Percentiles rank a stretch among this genome's conserved stretches.
Conservation (phyloP, 768 basidiomycete genomes). For the Dictyophora rubrovolvata region DNA sequence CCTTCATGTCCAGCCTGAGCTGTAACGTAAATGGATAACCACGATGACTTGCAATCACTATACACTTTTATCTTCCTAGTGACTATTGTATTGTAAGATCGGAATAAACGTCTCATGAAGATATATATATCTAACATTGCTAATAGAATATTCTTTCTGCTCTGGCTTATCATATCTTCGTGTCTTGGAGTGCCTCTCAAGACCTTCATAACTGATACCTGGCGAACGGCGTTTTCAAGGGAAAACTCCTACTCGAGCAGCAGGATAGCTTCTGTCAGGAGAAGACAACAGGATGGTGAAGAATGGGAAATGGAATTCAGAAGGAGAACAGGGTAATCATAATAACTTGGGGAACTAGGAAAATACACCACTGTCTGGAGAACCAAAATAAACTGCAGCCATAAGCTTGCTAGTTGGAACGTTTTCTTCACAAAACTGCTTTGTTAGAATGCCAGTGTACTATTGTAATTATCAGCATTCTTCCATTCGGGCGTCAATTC, state of each 20-base stretch:
- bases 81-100: not conserved
- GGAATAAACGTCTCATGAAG: not conserved
- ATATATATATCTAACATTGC: not conserved
- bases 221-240: not conserved
- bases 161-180: slow-evolving; percentile 5
- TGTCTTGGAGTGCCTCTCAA: slow-evolving; percentile 4
- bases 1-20: not conserved
- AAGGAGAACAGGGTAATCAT: not conserved
- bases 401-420: no score
- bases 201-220: not conserved
- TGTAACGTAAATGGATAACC: not conserved
- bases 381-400: no score
- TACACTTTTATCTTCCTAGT: not conserved
- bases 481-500: not conserved
- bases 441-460: no score
- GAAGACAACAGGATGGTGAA: slow-evolving; percentile 3
- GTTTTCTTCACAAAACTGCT: no score
- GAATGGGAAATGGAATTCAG: slow-evolving; percentile 8
- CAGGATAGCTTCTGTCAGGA: not conserved
- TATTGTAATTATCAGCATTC: not conserved
- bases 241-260: not conserved
- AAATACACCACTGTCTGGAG: no score
- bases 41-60: not conserved
- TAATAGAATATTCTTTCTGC: not conserved
- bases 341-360: not conserved